Percentiles rank a stretch among this genome's conserved stretches.
phyloP scores from a whole-genome alignment of 306 rosid genomes.

The Aeschynomene evenia region DNA sequence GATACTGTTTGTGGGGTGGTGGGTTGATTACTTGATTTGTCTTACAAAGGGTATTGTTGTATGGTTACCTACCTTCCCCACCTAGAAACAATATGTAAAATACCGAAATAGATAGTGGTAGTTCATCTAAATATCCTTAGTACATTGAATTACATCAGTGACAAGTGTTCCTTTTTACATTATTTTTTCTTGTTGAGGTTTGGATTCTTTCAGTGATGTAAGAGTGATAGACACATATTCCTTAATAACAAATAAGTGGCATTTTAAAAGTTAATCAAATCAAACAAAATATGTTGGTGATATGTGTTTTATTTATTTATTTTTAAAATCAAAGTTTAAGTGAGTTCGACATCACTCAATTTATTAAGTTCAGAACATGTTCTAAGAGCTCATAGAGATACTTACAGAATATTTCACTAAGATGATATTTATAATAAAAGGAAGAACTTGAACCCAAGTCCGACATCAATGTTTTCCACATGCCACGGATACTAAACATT shows the following conservation, averaged over 20 bases:
- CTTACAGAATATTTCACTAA: no score
- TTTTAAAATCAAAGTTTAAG: no score
- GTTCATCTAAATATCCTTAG: conserved; percentile 50
- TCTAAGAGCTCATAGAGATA: no score
- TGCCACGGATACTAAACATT: no score
- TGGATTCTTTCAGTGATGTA: background rate
- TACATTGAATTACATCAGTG: conserved; percentile 19
- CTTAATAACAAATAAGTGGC: background rate
- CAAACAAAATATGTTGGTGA: background rate
- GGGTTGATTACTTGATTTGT: conserved; percentile 17
- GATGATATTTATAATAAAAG: no score
- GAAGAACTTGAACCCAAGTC: no score
- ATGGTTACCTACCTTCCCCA: conserved; percentile 55
- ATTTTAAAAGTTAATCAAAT: background rate
- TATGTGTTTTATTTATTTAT: no score
- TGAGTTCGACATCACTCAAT: no score
- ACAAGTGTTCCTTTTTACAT: background rate
- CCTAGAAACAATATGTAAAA: conserved; percentile 42
- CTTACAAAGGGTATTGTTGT: conserved; percentile 18
- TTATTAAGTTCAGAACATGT: no score
- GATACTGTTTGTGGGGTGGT: background rate
- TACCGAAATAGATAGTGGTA: conserved; percentile 16
- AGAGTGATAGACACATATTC: conserved; percentile 2
- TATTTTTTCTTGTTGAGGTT: conserved; percentile 1
- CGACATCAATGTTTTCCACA: no score